Evolutionary conservation across 2,329 filamentous ascomycete genomes (phyloP).

Genomic region (Paecilomyces dactylethromorphus): DNA sequence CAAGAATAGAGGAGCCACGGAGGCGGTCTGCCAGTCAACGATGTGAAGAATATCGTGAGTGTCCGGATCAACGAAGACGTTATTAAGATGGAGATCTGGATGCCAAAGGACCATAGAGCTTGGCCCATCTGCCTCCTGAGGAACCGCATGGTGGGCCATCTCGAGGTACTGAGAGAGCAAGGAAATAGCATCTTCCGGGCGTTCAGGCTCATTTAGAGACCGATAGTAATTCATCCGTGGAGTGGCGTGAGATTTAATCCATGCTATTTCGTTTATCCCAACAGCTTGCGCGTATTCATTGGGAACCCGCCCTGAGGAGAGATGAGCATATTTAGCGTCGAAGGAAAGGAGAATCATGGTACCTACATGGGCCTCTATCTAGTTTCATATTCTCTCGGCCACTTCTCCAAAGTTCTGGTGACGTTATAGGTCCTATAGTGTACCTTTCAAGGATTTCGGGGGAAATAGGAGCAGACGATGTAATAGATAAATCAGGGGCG

Average conservation of each 20-base stretch:
- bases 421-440: neutral
- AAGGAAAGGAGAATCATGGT: neutral
- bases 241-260: neutral
- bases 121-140: neutral
- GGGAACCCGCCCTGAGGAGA: neutral
- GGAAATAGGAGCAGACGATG: neutral
- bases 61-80: slow-evolving; percentile 17
- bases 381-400: neutral
- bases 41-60: slow-evolving; percentile 15
- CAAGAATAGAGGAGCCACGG: slow-evolving; percentile 27
- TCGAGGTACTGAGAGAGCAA: neutral
- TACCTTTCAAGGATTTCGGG: neutral
- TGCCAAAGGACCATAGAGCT: slow-evolving; percentile 24
- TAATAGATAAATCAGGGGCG: neutral
- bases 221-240: neutral
- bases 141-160: neutral
- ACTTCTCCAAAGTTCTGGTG: neutral
- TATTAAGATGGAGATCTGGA: slow-evolving; percentile 31
- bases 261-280: neutral
- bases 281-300: neutral
- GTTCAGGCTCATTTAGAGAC: neutral
- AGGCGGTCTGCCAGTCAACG: slow-evolving; percentile 21
- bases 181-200: neutral
- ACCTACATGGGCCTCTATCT: neutral
- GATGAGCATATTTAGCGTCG: neutral